A percentile compares a stretch with the other conserved stretches of the same genome.
Evolutionary conservation across 306 rosid species (phyloP).

Genomic region (Cyamopsis tetragonoloba): DNA sequence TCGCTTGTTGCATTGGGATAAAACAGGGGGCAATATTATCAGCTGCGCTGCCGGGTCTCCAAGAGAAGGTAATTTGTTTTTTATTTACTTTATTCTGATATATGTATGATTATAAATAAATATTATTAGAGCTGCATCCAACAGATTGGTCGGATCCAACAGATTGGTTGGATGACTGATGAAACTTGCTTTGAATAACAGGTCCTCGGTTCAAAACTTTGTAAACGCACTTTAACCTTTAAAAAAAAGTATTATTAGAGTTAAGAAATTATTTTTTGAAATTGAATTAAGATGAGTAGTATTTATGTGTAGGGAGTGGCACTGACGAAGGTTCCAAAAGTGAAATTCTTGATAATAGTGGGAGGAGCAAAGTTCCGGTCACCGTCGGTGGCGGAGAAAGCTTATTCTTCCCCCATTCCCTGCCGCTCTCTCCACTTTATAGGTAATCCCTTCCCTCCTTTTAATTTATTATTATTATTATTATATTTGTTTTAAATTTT

Average conservation of each 20-base stretch:
- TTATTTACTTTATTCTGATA: too few species aligned
- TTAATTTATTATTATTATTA: background rate
- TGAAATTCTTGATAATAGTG: constrained; percentile 63
- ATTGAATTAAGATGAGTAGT: background rate
- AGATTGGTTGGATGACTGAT: too few species aligned
- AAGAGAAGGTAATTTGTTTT: constrained; percentile 80
- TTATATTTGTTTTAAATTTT: too few species aligned
- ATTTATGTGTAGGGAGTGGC: constrained; percentile 56
- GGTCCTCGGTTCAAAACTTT: too few species aligned
- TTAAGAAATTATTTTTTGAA: background rate
- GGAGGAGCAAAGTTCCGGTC: constrained; percentile 73
- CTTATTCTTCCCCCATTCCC: constrained; percentile 52
- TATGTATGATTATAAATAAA: too few species aligned
- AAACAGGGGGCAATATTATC: constrained; percentile 76
- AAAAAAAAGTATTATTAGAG: background rate
- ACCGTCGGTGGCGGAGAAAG: constrained; percentile 40
- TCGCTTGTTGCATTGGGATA: too few species aligned
- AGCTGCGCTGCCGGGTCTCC: constrained; percentile 68
- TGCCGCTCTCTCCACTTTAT: constrained; percentile 78
- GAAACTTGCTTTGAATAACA: too few species aligned
- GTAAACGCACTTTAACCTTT: too few species aligned
- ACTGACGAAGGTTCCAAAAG: constrained; percentile 59
- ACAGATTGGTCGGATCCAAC: too few species aligned
- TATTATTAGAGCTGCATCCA: too few species aligned
- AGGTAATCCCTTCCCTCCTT: constrained; percentile 39